Evolutionary conservation across 768 basidiomycete species (phyloP).

Genomic region (Tulasnella sp.): DNA sequence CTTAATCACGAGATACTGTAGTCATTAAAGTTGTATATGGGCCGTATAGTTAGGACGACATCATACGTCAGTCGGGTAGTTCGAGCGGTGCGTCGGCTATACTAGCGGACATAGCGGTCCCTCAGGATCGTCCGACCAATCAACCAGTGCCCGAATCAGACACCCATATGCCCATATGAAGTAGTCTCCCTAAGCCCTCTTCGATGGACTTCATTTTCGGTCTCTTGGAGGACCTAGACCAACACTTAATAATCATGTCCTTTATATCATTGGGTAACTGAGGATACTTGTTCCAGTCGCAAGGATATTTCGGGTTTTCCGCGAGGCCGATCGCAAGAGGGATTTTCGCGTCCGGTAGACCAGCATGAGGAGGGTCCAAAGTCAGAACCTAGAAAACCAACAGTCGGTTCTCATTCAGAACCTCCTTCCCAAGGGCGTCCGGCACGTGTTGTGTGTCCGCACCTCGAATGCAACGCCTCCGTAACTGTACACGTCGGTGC

Average conservation of each 20-base stretch:
- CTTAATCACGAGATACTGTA: too few relatives aligned
- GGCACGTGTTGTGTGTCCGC: background rate
- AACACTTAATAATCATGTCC: background rate
- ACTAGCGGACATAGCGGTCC: too few relatives aligned
- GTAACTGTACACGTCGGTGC: background rate
- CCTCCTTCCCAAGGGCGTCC: background rate
- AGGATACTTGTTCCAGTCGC: background rate
- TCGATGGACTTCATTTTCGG: background rate
- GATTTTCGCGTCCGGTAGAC: background rate
- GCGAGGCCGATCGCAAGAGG: background rate
- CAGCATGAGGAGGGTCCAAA: background rate
- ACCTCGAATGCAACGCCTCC: constrained; percentile 9
- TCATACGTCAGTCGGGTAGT: too few relatives aligned
- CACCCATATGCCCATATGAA: too few relatives aligned
- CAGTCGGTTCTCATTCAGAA: background rate
- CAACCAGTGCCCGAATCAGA: too few relatives aligned
- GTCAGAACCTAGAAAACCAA: background rate
- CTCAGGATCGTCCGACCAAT: too few relatives aligned
- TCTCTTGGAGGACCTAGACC: background rate
- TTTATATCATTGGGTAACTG: background rate
- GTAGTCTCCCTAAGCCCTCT: too few relatives aligned
- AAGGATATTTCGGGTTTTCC: background rate
- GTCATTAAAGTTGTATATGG: too few relatives aligned
- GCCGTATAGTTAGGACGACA: too few relatives aligned
- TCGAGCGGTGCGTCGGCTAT: too few relatives aligned